Conservation (phyloP, 805 yeast species). For the Hyphopichia homilentoma region DNA sequence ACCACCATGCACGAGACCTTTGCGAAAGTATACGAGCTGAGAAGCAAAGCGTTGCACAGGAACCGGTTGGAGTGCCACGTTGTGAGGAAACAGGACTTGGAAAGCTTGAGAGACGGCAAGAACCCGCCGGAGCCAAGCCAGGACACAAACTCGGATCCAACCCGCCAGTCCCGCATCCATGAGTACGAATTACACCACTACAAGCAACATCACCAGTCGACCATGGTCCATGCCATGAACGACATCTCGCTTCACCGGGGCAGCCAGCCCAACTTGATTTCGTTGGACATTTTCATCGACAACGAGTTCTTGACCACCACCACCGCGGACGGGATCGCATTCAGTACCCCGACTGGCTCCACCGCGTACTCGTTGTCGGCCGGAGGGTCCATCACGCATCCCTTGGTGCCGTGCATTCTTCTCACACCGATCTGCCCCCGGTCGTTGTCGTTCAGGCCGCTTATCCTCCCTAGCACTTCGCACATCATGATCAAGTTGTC, state of each 20-base stretch:
- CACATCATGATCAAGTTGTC: constrained; percentile 64
- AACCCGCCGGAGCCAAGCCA: too few relatives aligned
- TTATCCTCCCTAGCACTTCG: constrained; percentile 74
- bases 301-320: constrained; percentile 84
- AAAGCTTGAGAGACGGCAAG: constrained; percentile 9
- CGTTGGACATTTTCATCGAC: constrained; percentile 80
- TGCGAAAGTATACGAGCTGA: constrained; percentile 58
- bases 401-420: constrained; percentile 75
- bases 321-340: constrained; percentile 84
- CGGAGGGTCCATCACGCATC: constrained; percentile 93
- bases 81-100: constrained; percentile 22
- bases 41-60: constrained; percentile 72
- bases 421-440: constrained; percentile 92
- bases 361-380: constrained; percentile 88
- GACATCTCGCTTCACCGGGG: constrained; percentile 89
- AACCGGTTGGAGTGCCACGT: constrained; percentile 77
- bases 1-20: constrained; percentile 58
- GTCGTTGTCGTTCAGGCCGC: constrained; percentile 84
- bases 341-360: constrained; percentile 92
- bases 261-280: constrained; percentile 77
- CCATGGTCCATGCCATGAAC: constrained; percentile 79
- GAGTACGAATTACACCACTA: constrained; percentile 13
- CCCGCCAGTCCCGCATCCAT: constrained; percentile 4
- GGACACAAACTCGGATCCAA: too few relatives aligned
- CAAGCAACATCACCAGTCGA: constrained; percentile 14